Conservation (phyloP, 208 protist genomes). For the Acanthamoeba culbertsoni region DNA sequence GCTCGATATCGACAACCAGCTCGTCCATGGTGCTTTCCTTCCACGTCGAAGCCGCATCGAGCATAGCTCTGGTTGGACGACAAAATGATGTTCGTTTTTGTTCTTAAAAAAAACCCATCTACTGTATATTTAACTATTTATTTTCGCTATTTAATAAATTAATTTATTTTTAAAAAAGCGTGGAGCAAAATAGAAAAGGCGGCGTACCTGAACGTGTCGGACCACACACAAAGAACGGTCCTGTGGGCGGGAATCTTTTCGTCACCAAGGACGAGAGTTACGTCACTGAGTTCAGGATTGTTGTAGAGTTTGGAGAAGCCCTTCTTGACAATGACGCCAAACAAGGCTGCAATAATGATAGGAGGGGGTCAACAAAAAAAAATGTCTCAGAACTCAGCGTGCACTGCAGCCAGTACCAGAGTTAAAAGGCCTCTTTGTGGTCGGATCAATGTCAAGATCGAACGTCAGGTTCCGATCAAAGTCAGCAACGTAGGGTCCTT, state of each 20-base stretch:
- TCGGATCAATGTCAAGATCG: neutral
- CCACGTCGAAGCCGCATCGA: neutral
- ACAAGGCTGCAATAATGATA: neutral
- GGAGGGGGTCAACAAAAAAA: neutral
- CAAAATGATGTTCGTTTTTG: neutral
- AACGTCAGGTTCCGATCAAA: slow-evolving; percentile 4
- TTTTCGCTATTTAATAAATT: neutral
- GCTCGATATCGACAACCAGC: neutral
- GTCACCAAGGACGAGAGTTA: neutral
- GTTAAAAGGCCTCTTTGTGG: neutral
- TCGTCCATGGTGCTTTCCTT: slow-evolving; percentile 3
- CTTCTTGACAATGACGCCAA: slow-evolving; percentile 16
- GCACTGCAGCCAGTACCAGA: neutral
- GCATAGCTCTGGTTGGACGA: neutral
- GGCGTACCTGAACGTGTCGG: neutral
- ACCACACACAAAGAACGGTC: slow-evolving; percentile 30
- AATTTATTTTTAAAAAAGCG: neutral
- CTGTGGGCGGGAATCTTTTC: slow-evolving; percentile 51
- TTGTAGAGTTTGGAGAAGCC: slow-evolving; percentile 37
- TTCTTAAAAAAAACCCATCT: neutral
- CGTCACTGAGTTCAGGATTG: neutral
- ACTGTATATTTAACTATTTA: neutral
- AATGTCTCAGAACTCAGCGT: too few relatives aligned
- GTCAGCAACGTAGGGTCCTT: neutral
- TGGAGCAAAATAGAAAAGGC: neutral